Evolutionary conservation across 2,329 filamentous ascomycete genomes (phyloP).

Genomic region (Knoxdaviesia capensis): DNA sequence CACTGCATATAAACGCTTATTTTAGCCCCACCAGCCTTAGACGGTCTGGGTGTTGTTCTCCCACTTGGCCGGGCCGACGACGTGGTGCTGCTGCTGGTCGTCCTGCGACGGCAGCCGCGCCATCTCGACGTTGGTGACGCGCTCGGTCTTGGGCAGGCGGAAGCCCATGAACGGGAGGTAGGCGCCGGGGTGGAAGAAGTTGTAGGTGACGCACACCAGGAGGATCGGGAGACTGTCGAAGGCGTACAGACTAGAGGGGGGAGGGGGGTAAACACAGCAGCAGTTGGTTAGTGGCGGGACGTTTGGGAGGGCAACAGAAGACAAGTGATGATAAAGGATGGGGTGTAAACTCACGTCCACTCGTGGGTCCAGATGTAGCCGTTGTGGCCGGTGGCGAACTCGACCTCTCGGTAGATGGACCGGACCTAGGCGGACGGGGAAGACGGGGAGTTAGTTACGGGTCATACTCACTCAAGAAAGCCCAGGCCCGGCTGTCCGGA

Average conservation of each 20-base stretch:
- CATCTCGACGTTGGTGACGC: background rate
- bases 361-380: conserved; percentile 9
- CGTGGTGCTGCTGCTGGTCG: too few species aligned
- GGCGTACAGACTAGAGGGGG: conserved; percentile 9
- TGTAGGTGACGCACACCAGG: conserved; percentile 10
- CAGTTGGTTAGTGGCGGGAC: background rate
- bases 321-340: background rate
- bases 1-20: too few species aligned
- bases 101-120: background rate
- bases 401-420: conserved; percentile 12
- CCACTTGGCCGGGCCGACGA: too few species aligned
- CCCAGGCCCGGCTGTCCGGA: too few species aligned
- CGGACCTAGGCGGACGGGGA: conserved; percentile 5
- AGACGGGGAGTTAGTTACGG: too few species aligned
- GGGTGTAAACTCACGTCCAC: conserved; percentile 10
- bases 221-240: conserved; percentile 14
- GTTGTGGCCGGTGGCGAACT: conserved; percentile 10
- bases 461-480: too few species aligned
- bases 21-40: too few species aligned
- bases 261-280: too few species aligned
- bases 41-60: too few species aligned
- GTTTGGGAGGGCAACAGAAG: background rate
- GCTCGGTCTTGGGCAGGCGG: conserved; percentile 9
- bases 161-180: conserved; percentile 13
- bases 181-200: conserved; percentile 11